These are phyloP conservation scores for Irineochytrium annulatum DNA, from an alignment of 192 early-diverging fungal genomes.

Conservation along the genomic window DNA sequence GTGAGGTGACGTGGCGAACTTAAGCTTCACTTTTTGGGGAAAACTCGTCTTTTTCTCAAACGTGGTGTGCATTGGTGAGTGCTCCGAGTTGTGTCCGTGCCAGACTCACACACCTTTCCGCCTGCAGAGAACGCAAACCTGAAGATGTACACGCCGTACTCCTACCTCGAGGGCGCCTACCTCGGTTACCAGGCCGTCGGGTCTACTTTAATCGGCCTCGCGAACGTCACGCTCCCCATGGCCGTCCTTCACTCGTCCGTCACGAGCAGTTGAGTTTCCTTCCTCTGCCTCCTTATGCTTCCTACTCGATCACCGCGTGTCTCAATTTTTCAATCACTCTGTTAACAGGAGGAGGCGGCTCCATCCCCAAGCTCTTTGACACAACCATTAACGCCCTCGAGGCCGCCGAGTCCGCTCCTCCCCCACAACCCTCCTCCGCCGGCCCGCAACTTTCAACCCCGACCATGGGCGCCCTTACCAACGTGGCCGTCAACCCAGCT, in stretches of 20 bases:
- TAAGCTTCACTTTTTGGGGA: too few relatives aligned
- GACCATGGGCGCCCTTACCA: neutral
- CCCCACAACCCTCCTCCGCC: neutral
- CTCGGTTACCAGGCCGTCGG: conserved; percentile 14
- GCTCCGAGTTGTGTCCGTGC: too few relatives aligned
- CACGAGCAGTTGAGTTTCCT: conserved; percentile 8
- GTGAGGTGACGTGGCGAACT: too few relatives aligned
- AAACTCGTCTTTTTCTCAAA: too few relatives aligned
- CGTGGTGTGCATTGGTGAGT: too few relatives aligned
- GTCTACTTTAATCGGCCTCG: conserved; percentile 3
- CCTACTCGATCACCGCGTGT: neutral
- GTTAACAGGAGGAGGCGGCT: conserved; percentile 7
- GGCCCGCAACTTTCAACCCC: neutral
- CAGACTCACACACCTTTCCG: too few relatives aligned
- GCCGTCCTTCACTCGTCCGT: conserved; percentile 11
- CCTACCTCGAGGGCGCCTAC: conserved; percentile 11
- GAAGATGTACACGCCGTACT: conserved; percentile 18
- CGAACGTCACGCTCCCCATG: conserved; percentile 18
- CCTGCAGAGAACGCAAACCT: too few relatives aligned
- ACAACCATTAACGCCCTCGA: conserved; percentile 9
- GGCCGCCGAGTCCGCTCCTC: conserved; percentile 7
- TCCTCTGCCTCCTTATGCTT: neutral
- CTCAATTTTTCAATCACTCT: neutral
- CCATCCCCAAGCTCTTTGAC: conserved; percentile 18
- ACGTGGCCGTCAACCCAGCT: conserved; percentile 1